These are phyloP conservation scores for Senna tora DNA, from an alignment of 306 rosid species.

Conservation along the genomic window DNA sequence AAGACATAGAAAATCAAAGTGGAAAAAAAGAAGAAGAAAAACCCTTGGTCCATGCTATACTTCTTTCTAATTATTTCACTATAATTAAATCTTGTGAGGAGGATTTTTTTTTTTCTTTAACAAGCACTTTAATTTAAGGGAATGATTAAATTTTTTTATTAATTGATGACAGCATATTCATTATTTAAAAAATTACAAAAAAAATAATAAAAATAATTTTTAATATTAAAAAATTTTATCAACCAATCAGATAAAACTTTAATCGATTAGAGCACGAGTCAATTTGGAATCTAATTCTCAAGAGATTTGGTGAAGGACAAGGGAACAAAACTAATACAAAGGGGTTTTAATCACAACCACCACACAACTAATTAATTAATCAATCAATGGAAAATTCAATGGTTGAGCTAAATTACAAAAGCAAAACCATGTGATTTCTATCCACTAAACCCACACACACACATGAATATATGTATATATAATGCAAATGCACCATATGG, in stretches of 20 bases:
- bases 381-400: constrained; percentile 42
- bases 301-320: constrained; percentile 42
- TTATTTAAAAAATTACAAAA: too few relatives aligned
- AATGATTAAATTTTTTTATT: too few relatives aligned
- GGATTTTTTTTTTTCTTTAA: too few relatives aligned
- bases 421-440: constrained; percentile 59
- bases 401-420: constrained; percentile 34
- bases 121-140: too few relatives aligned
- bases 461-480: neutral
- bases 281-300: constrained; percentile 23
- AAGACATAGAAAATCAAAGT: neutral
- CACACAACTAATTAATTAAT: constrained; percentile 37
- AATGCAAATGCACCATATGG: neutral
- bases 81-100: too few relatives aligned
- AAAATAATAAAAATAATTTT: too few relatives aligned
- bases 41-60: too few relatives aligned
- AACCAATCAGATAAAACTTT: too few relatives aligned
- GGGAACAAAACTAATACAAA: constrained; percentile 35
- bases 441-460: neutral
- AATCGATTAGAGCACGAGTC: too few relatives aligned
- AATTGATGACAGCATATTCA: too few relatives aligned
- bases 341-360: constrained; percentile 48
- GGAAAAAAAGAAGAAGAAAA: constrained; percentile 37
- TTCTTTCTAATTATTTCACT: too few relatives aligned
- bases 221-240: too few relatives aligned